Conservation (phyloP, 495 filamentous ascomycete genomes). For the Penicillium diatomitis region DNA sequence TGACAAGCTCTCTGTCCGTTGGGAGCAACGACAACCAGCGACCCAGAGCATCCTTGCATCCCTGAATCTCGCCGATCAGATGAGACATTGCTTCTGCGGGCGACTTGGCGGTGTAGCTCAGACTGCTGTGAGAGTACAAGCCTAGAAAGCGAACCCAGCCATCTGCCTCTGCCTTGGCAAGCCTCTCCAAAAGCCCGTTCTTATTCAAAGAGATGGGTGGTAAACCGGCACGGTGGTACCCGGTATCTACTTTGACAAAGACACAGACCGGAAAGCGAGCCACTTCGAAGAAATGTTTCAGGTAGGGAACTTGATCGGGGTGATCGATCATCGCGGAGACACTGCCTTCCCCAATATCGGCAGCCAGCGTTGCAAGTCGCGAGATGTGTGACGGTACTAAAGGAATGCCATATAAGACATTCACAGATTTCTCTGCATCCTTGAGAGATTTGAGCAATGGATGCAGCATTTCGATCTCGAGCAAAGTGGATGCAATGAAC, state of each 20-base stretch:
- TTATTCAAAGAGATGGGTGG: constrained; percentile 42
- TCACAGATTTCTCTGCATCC: constrained; percentile 39
- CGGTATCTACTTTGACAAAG: constrained; percentile 74
- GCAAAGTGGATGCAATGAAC: constrained; percentile 68
- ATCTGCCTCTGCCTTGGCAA: constrained; percentile 27
- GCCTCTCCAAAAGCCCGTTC: constrained; percentile 38
- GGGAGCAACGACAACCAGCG: constrained; percentile 20
- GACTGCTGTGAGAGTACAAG: constrained; percentile 72
- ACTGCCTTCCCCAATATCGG: constrained; percentile 39
- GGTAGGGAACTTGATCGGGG: constrained; percentile 44
- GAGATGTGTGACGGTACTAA: constrained; percentile 50
- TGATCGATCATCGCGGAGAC: constrained; percentile 70
- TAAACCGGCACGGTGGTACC: constrained; percentile 68
- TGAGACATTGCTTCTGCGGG: constrained; percentile 46
- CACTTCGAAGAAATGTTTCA: constrained; percentile 27
- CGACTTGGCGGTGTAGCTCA: constrained; percentile 51
- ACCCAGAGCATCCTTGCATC: constrained; percentile 41
- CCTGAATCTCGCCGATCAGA: constrained; percentile 52
- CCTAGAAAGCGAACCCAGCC: constrained; percentile 47
- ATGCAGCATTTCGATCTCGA: constrained; percentile 62
- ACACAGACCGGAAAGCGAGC: constrained; percentile 40
- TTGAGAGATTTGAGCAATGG: constrained; percentile 54
- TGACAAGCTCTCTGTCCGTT: constrained; percentile 35
- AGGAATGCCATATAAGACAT: constrained; percentile 72
- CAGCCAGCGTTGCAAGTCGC: constrained; percentile 46